Evolutionary conservation across 202 grass and related monocot species (phyloP).

Genomic region (Bolboschoenoplectus hybrid): DNA sequence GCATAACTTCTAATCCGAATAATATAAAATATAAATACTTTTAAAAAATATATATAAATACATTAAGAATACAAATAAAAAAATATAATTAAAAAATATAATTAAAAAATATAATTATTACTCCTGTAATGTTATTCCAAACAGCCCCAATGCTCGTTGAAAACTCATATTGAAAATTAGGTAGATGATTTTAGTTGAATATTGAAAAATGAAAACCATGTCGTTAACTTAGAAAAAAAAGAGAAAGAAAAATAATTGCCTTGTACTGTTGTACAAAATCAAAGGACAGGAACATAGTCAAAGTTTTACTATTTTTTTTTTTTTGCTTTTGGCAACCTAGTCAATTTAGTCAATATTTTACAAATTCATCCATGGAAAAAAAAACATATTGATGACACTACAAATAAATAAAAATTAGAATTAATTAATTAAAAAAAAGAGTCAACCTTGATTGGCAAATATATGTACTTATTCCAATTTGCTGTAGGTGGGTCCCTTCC

Average conservation of each 20-base stretch:
- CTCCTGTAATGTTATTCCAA: no score
- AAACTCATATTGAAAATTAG: not conserved
- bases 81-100: no score
- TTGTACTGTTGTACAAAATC: no score
- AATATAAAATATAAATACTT: no score
- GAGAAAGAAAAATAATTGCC: no score
- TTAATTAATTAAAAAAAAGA: not conserved
- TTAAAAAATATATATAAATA: no score
- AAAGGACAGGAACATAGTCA: not conserved
- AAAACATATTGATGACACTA: not conserved
- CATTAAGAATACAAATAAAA: no score
- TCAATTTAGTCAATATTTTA: conserved; percentile 4
- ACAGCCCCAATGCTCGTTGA: no score
- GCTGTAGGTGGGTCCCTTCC: not conserved
- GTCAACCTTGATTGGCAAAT: not conserved
- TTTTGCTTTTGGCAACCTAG: not conserved
- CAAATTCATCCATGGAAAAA: not conserved
- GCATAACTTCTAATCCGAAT: no score
- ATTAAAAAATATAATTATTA: no score
- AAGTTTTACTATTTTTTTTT: not conserved
- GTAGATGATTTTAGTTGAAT: not conserved
- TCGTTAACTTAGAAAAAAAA: no score
- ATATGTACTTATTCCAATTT: not conserved
- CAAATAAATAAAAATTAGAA: not conserved
- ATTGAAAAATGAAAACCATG: not conserved